A percentile compares a stretch with the other conserved stretches of the same genome.
Evolutionary conservation across 192 early-diverging fungal species (phyloP).

Genomic region (Rhizophagus sp.): DNA sequence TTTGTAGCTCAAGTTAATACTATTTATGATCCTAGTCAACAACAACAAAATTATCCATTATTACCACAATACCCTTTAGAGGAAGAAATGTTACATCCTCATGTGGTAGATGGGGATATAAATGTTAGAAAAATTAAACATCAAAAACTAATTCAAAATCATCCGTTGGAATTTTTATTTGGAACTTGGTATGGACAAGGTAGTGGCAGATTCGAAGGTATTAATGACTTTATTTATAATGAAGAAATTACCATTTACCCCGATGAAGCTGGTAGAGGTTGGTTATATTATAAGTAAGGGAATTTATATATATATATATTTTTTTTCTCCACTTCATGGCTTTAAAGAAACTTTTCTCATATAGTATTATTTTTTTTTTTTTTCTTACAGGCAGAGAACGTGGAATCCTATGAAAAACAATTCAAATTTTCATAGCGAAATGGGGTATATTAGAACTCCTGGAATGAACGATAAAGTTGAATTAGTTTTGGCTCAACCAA

Average conservation of each 20-base stretch:
- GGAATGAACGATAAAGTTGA: slow-evolving; percentile 21
- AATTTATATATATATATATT: no score
- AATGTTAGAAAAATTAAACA: neutral
- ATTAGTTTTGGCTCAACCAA: slow-evolving; percentile 21
- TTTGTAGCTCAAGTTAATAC: neutral
- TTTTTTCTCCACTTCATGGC: neutral
- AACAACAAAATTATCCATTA: neutral
- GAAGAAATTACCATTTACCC: slow-evolving; percentile 21
- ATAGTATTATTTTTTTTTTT: no score
- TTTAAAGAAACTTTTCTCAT: neutral
- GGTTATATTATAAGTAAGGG: slow-evolving; percentile 22
- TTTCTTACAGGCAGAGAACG: slow-evolving; percentile 8
- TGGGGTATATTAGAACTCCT: slow-evolving; percentile 13
- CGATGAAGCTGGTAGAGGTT: slow-evolving; percentile 24
- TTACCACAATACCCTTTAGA: neutral
- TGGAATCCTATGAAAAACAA: slow-evolving; percentile 16
- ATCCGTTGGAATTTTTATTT: slow-evolving; percentile 24
- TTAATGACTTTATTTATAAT: slow-evolving; percentile 15
- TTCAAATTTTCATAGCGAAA: slow-evolving; percentile 24
- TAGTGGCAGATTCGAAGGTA: slow-evolving; percentile 3
- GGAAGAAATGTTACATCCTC: neutral
- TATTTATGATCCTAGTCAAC: neutral
- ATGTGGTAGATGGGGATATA: neutral
- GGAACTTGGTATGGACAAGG: slow-evolving; percentile 19
- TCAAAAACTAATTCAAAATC: neutral